Evolutionary conservation across 768 basidiomycete genomes (phyloP), one percentile per base, ranked within the genome.

Genomic region (Amylocystis lapponica): DNA sequence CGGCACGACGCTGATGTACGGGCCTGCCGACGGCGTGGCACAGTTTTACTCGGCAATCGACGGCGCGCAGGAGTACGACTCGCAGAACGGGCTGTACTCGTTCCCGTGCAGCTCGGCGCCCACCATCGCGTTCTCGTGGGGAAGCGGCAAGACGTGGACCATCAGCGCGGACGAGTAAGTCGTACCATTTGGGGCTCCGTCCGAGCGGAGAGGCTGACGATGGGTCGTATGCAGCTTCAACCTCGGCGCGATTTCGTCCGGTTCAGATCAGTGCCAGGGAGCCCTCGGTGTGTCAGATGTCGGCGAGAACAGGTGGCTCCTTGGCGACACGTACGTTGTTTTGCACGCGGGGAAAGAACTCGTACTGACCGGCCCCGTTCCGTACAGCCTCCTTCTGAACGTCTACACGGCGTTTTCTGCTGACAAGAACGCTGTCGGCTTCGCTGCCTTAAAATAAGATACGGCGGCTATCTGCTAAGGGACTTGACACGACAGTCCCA

Each of bases 341-440:
- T 12, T 21, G 1, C 14, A 11, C 9, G 36, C 21, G 11, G 35
- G 26, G 14, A 11, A 23, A 19, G n/a, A n/a, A n/a, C n/a, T 21
- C 10, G 10, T 32, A 10, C 30, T 42, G 41, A 42, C 12, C 13
- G 23, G 20, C 17, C 19, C 6, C 9, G 36, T n/a, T n/a, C n/a
- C n/a, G n/a, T n/a, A 41, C 46, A 57, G 57, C 48, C 61, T 62
- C 53, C 54, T 64, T 59, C 56, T 58, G 57, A 64, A 64, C 52
- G 59, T 61, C 21, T 62, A 62, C 52, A 59, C 56, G 41, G 58
- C 47, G 31, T 62, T 62, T 54, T 52, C 53, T 16, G 54, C 59
- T 43, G 58, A 54, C 44, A 12, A 56, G 37, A 47, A 52, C 47
- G 45, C 55, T 16, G 59, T 62, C 43, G 60, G 58, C 37, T 62